Percentiles rank a stretch among this genome's conserved stretches.
Evolutionary conservation across 2,329 filamentous ascomycete genomes (phyloP).

Genomic region (Daldinia eschscholtzii): DNA sequence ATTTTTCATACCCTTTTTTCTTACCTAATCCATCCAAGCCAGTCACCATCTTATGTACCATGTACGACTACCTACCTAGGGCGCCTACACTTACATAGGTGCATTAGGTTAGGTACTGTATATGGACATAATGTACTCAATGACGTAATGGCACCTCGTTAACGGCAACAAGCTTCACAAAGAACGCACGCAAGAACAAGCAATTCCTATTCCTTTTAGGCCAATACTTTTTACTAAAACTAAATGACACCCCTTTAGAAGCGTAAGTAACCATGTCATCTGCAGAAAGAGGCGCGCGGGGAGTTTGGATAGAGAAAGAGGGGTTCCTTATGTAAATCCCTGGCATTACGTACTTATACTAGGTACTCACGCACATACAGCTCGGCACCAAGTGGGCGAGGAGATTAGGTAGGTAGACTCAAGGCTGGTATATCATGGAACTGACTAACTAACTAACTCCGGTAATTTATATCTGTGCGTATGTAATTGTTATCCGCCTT

Average conservation of each 20-base stretch:
- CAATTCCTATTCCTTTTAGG: background rate
- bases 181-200: constrained; percentile 1
- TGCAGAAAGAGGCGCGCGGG: constrained; percentile 21
- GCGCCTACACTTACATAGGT: background rate
- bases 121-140: background rate
- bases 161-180: constrained; percentile 15
- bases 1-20: background rate
- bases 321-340: constrained; percentile 31
- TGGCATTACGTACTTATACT: constrained; percentile 14
- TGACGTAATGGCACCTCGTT: constrained; percentile 28
- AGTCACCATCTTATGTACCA: background rate
- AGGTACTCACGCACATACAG: background rate
- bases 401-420: background rate
- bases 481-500: constrained; percentile 5
- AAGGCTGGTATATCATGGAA: background rate
- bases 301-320: constrained; percentile 34
- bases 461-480: background rate
- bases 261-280: background rate
- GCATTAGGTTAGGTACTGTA: background rate
- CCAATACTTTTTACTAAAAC: background rate
- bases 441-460: background rate
- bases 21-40: background rate
- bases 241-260: background rate
- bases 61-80: background rate
- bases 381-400: background rate